Evolutionary conservation across 768 basidiomycete species (phyloP).

Genomic region (Boletus eberwhitei): DNA sequence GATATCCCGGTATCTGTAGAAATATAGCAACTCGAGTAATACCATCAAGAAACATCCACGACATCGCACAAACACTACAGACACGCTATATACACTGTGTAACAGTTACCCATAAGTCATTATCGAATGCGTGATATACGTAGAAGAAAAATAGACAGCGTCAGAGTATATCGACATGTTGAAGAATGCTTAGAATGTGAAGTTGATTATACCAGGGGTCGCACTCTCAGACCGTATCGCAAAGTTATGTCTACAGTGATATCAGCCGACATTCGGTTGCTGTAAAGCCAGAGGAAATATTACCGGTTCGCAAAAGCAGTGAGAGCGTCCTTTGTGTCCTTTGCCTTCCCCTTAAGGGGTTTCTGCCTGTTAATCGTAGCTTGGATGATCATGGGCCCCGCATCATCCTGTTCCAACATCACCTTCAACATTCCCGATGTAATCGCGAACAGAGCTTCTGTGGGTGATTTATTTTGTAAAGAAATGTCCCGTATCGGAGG

Average conservation of each 20-base stretch:
- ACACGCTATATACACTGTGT: conserved; percentile 1
- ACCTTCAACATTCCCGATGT: conserved; percentile 6
- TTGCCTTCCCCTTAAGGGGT: not conserved
- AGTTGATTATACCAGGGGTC: conserved; percentile 10
- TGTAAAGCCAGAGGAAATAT: not conserved
- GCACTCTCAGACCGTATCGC: not conserved
- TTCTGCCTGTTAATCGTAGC: conserved; percentile 2
- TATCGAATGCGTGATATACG: conserved; percentile 1
- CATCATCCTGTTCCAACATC: conserved; percentile 14
- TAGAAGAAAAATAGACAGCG: not conserved
- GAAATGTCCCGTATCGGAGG: not conserved
- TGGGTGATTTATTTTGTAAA: not conserved
- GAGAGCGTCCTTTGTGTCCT: conserved; percentile 6
- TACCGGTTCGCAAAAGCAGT: conserved; percentile 17
- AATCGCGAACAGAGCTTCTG: conserved; percentile 3
- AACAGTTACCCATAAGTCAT: conserved; percentile 18
- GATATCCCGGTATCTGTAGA: conserved; percentile 7
- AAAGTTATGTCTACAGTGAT: conserved; percentile 21
- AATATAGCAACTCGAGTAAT: conserved; percentile 2
- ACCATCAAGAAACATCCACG: conserved; percentile 11
- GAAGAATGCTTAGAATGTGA: conserved; percentile 21
- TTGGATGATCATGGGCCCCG: conserved; percentile 16
- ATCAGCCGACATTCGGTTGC: conserved; percentile 2
- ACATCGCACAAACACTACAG: conserved; percentile 13
- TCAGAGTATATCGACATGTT: not conserved